phyloP scores from a whole-genome alignment of 2,329 filamentous ascomycete genomes.

The Trichoderma simmonsii region DNA sequence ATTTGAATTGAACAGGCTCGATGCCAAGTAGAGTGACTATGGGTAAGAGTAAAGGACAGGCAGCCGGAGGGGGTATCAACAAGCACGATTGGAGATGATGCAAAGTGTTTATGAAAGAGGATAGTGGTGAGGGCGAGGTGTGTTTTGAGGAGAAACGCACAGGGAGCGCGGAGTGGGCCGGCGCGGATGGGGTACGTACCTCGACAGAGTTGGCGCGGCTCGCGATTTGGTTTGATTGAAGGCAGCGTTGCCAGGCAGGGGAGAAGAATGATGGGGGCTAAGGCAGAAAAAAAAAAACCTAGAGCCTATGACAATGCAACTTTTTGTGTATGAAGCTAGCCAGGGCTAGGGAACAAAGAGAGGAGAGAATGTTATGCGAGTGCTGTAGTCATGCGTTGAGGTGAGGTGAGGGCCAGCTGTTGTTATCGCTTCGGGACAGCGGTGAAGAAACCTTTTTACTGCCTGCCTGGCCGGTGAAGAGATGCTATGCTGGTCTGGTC shows the following conservation, averaged over 20 bases:
- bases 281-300: background rate
- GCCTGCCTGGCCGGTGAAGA: background rate
- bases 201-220: constrained; percentile 29
- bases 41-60: constrained; percentile 19
- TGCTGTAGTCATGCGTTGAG: background rate
- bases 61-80: constrained; percentile 26
- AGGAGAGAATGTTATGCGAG: background rate
- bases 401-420: background rate
- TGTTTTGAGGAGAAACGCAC: constrained; percentile 34
- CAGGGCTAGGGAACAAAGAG: background rate
- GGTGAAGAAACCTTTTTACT: background rate
- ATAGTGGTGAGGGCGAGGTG: constrained; percentile 33
- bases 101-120: constrained; percentile 36
- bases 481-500: background rate
- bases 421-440: background rate
- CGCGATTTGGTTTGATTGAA: constrained; percentile 22
- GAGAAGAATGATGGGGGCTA: background rate
- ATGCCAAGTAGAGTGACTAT: constrained; percentile 19
- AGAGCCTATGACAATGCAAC: background rate
- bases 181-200: constrained; percentile 34
- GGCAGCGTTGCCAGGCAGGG: constrained; percentile 32
- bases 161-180: constrained; percentile 31
- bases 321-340: background rate
- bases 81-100: constrained; percentile 26
- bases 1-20: constrained; percentile 29